phyloP scores from a whole-genome alignment of 2,329 filamentous ascomycete species.

The Neofusicoccum umdonicola region DNA sequence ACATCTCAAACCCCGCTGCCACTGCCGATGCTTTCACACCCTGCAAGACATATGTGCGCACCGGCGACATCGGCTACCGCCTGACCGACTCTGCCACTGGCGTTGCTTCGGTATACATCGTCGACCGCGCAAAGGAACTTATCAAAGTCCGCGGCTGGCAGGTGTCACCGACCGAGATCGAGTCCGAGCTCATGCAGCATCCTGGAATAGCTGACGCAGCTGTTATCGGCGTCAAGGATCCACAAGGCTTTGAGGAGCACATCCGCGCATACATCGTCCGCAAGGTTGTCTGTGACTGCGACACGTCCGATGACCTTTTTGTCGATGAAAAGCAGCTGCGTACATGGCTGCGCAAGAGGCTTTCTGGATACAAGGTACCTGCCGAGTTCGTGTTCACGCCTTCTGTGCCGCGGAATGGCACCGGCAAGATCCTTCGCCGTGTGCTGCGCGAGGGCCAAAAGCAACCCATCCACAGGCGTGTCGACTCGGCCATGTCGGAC shows the following conservation, averaged over 20 bases:
- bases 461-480: not conserved
- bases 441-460: not conserved
- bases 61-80: constrained; percentile 18
- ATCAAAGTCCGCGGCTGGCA: constrained; percentile 52
- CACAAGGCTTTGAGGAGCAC: constrained; percentile 28
- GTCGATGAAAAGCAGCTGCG: not conserved
- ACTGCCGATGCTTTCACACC: constrained; percentile 21
- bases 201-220: constrained; percentile 39
- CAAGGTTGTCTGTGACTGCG: constrained; percentile 19
- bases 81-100: not conserved
- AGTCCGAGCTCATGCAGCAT: constrained; percentile 46
- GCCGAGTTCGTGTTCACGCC: not conserved
- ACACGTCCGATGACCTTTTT: not conserved
- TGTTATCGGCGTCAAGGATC: constrained; percentile 36
- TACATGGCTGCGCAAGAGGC: not conserved
- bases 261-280: constrained; percentile 36
- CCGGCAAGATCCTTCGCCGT: constrained; percentile 16
- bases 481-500: not conserved
- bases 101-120: constrained; percentile 28
- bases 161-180: constrained; percentile 50
- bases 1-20: constrained; percentile 15
- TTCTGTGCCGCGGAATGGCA: constrained; percentile 4
- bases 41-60: constrained; percentile 20
- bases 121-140: constrained; percentile 43
- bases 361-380: constrained; percentile 16